Evolutionary conservation across 2,329 filamentous ascomycete species (phyloP).

Genomic region (Berkeleyomyces basicola): DNA sequence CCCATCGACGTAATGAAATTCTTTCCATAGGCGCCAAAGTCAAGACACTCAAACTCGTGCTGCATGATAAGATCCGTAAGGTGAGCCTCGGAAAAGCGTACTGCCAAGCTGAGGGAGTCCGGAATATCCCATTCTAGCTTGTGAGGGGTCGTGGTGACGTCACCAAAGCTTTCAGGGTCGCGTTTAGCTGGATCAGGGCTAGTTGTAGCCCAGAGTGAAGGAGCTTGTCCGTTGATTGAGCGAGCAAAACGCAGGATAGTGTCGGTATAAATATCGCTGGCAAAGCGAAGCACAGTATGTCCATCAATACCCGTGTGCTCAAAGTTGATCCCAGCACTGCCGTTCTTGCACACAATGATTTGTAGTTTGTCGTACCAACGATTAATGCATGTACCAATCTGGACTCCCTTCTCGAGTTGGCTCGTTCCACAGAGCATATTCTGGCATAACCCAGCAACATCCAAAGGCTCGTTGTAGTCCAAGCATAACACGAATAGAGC

Average conservation of each 20-base stretch:
- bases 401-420: conserved; percentile 78
- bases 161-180: conserved; percentile 78
- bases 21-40: conserved; percentile 81
- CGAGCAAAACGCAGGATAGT: conserved; percentile 91
- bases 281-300: conserved; percentile 89
- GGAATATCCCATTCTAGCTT: conserved; percentile 97
- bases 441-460: conserved; percentile 71
- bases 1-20: conserved; percentile 96
- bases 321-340: conserved; percentile 96
- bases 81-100: conserved; percentile 89
- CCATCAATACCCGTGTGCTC: conserved; percentile 97
- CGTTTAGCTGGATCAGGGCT: conserved; percentile 88
- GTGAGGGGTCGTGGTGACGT: conserved; percentile 84
- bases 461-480: conserved; percentile 76
- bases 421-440: conserved; percentile 98
- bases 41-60: conserved; percentile 86
- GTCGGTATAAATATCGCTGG: conserved; percentile 91
- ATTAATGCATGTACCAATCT: conserved; percentile 95
- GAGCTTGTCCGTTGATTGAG: conserved; percentile 76
- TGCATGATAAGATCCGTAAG: conserved; percentile 90
- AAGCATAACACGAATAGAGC: conserved; percentile 84
- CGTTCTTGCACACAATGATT: conserved; percentile 98
- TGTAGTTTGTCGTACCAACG: conserved; percentile 98
- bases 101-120: conserved; percentile 74
- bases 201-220: conserved; percentile 75